Percentiles rank a stretch among this genome's conserved stretches.
Conservation (phyloP, 1,139 yeast species). For the Hyphopichia fennica region DNA sequence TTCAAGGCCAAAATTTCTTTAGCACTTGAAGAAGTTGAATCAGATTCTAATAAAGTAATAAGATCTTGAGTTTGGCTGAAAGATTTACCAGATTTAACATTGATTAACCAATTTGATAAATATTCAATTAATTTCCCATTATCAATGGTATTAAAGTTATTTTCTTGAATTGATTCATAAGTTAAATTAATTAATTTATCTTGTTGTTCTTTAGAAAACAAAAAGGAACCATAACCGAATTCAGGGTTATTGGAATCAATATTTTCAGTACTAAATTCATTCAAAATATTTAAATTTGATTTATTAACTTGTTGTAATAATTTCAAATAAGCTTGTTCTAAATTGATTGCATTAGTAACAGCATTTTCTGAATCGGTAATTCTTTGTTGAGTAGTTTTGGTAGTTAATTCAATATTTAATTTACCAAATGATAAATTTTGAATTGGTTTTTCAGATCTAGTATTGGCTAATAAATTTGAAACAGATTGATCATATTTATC, state of each 20-base stretch:
- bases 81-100: slow-evolving; percentile 31
- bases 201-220: slow-evolving; percentile 57
- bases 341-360: slow-evolving; percentile 44
- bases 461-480: slow-evolving; percentile 52
- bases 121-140: slow-evolving; percentile 52
- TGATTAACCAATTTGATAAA: slow-evolving; percentile 70
- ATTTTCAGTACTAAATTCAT: slow-evolving; percentile 41
- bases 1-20: slow-evolving; percentile 45
- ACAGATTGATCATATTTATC: slow-evolving; percentile 48
- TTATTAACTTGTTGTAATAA: slow-evolving; percentile 67
- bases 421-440: slow-evolving; percentile 68
- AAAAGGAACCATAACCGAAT: slow-evolving; percentile 79
- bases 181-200: slow-evolving; percentile 48
- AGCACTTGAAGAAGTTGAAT: slow-evolving; percentile 37
- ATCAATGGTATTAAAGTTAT: slow-evolving; percentile 46
- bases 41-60: slow-evolving; percentile 42
- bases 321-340: slow-evolving; percentile 79
- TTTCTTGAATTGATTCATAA: slow-evolving; percentile 48
- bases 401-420: slow-evolving; percentile 25
- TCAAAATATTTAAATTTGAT: slow-evolving; percentile 55
- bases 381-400: slow-evolving; percentile 27
- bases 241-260: slow-evolving; percentile 67
- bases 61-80: slow-evolving; percentile 31
- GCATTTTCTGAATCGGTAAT: slow-evolving; percentile 30
- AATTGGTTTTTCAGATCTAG: slow-evolving; percentile 52